Conservation (phyloP, 108 stramenopile genomes). For the Bacterosira constricta region DNA sequence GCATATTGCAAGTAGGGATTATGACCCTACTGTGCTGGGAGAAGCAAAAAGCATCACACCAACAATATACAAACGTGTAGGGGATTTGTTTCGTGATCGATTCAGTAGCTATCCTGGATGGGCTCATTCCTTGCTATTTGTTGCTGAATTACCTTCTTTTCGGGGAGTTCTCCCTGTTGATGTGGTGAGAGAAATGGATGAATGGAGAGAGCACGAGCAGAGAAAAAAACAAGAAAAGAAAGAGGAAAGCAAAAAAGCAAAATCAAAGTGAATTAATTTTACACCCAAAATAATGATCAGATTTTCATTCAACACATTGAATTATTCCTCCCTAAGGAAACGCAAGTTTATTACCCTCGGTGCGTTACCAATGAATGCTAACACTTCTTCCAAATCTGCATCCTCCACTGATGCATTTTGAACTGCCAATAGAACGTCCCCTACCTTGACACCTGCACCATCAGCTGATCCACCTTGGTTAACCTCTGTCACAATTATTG, state of each 20-base stretch:
- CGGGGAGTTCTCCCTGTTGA: slow-evolving; percentile 64
- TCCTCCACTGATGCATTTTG: slow-evolving; percentile 57
- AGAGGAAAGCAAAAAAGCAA: not conserved
- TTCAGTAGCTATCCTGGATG: slow-evolving; percentile 93
- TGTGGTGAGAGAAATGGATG: slow-evolving; percentile 74
- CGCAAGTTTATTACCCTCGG: slow-evolving; percentile 61
- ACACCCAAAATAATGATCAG: too few relatives aligned
- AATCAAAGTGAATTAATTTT: not conserved
- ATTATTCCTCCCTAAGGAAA: slow-evolving; percentile 37
- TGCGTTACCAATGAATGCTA: slow-evolving; percentile 49
- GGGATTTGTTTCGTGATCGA: slow-evolving; percentile 88
- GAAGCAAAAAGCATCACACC: slow-evolving; percentile 92
- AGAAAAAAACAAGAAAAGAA: slow-evolving; percentile 11
- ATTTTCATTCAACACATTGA: too few relatives aligned
- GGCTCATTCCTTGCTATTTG: slow-evolving; percentile 99
- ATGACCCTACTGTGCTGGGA: slow-evolving; percentile 59
- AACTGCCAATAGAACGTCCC: slow-evolving; percentile 56
- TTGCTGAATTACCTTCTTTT: slow-evolving; percentile 92
- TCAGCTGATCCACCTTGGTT: slow-evolving; percentile 45
- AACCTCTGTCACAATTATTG: slow-evolving; percentile 42
- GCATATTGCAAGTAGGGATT: slow-evolving; percentile 94
- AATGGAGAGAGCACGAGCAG: slow-evolving; percentile 32
- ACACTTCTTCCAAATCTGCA: slow-evolving; percentile 49
- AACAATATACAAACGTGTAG: slow-evolving; percentile 89
- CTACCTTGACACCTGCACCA: slow-evolving; percentile 50